Conservation (phyloP, 208 protist species). For the Leishmania arabica region DNA sequence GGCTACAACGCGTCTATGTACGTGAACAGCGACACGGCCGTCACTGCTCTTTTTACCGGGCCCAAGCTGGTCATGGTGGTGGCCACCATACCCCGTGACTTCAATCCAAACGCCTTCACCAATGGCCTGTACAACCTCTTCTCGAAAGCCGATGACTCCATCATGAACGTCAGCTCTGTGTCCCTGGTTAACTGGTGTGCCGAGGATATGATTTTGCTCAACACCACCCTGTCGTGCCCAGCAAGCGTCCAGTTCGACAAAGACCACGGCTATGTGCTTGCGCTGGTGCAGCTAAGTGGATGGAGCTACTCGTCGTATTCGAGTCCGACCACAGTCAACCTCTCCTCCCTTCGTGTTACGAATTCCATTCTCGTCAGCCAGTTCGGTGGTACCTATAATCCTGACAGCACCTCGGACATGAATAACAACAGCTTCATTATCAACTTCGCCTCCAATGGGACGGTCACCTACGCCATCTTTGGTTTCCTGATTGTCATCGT, state of each 20-base stretch:
- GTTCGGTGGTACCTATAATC: constrained; percentile 11
- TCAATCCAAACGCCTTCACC: constrained; percentile 9
- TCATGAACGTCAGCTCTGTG: constrained; percentile 15
- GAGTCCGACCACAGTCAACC: background rate
- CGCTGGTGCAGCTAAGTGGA: constrained; percentile 18
- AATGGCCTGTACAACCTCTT: constrained; percentile 7
- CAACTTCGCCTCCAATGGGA: constrained; percentile 10
- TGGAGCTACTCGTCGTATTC: background rate
- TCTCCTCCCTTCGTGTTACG: constrained; percentile 2
- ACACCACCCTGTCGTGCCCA: constrained; percentile 19
- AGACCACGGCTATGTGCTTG: constrained; percentile 8
- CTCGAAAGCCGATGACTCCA: constrained; percentile 1
- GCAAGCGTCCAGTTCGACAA: background rate
- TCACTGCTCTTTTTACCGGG: constrained; percentile 4
- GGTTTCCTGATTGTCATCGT: constrained; percentile 14
- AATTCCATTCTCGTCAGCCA: background rate
- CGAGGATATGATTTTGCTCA: background rate
- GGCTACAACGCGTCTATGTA: constrained; percentile 11
- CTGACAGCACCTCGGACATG: background rate
- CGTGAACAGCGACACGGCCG: constrained; percentile 19
- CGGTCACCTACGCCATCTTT: constrained; percentile 18
- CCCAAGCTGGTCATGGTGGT: constrained; percentile 6
- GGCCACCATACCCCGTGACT: background rate
- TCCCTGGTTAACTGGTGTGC: constrained; percentile 24
- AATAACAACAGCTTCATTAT: background rate